Evolutionary conservation across 345 rosid species (phyloP).

Genomic region (Populus deltoides): DNA sequence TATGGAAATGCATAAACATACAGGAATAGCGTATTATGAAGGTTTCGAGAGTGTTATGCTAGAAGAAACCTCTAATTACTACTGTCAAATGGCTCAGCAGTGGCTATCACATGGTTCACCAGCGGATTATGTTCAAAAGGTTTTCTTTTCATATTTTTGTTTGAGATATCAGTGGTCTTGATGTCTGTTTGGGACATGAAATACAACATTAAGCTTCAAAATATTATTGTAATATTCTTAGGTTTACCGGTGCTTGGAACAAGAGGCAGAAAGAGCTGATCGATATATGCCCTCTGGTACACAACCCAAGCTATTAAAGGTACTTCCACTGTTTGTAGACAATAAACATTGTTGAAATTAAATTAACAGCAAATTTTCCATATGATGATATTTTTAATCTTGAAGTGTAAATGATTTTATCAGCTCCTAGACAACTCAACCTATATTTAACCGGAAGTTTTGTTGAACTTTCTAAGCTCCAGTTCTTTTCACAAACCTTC

Average conservation of each 20-base stretch:
- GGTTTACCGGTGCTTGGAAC: conserved; percentile 29
- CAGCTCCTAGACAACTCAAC: too few relatives aligned
- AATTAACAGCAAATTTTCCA: not conserved
- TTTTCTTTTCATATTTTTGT: not conserved
- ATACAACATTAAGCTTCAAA: not conserved
- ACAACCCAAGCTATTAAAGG: conserved; percentile 21
- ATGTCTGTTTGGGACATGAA: not conserved
- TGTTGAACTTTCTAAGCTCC: not conserved
- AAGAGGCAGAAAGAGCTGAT: conserved; percentile 26
- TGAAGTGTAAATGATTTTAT: too few relatives aligned
- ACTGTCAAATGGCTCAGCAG: conserved; percentile 18
- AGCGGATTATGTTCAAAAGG: conserved; percentile 23
- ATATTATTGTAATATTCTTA: conserved; percentile 7
- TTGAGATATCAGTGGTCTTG: not conserved
- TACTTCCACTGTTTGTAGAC: not conserved
- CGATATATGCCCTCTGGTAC: conserved; percentile 13
- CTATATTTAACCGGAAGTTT: not conserved
- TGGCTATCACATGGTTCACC: conserved; percentile 25
- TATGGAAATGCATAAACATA: conserved; percentile 13
- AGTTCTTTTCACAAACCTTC: not conserved
- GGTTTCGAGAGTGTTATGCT: conserved; percentile 29
- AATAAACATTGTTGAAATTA: not conserved
- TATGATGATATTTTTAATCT: too few relatives aligned
- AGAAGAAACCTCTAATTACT: conserved; percentile 18
- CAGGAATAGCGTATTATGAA: conserved; percentile 14